Evolutionary conservation across 208 protist species (phyloP).

Genomic region (Trypanosoma avium): DNA sequence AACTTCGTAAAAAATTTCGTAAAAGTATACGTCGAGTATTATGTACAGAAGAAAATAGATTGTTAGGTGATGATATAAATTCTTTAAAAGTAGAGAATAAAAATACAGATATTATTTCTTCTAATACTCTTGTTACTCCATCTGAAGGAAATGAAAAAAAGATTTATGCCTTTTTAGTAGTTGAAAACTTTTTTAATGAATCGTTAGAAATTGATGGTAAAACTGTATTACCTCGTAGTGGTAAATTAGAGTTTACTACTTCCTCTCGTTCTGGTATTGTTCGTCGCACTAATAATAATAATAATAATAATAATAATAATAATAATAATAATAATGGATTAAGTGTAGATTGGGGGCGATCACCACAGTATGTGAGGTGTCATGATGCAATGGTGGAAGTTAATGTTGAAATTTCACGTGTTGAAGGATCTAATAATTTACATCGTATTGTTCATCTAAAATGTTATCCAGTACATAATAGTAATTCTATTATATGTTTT

Average conservation of each 20-base stretch:
- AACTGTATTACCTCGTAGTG: slow-evolving; percentile 38
- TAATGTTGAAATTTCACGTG: slow-evolving; percentile 31
- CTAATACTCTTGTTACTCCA: slow-evolving; percentile 1
- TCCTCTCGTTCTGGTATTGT: slow-evolving; percentile 25
- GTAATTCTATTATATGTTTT: slow-evolving; percentile 66
- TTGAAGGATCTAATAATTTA: slow-evolving; percentile 35
- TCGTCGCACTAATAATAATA: slow-evolving; percentile 10
- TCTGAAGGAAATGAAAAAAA: not conserved
- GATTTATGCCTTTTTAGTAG: slow-evolving; percentile 33
- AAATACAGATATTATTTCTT: not conserved
- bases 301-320: slow-evolving; percentile 15
- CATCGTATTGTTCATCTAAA: slow-evolving; percentile 53
- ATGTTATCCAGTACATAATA: slow-evolving; percentile 68
- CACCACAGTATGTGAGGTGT: slow-evolving; percentile 54
- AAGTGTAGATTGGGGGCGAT: slow-evolving; percentile 48
- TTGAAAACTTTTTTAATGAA: slow-evolving; percentile 60
- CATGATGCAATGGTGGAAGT: slow-evolving; percentile 63
- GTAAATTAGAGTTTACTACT: slow-evolving; percentile 40
- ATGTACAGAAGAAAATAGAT: not conserved
- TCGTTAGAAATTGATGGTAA: slow-evolving; percentile 24
- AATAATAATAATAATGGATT: slow-evolving; percentile 29
- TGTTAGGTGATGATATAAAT: not conserved
- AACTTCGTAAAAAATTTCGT: slow-evolving; percentile 54
- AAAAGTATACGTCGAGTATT: slow-evolving; percentile 24
- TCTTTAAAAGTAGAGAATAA: not conserved